Evolutionary conservation across 2,329 filamentous ascomycete genomes (phyloP), one percentile per base, ranked within the genome.

Genomic region (Fusarium humuli): DNA sequence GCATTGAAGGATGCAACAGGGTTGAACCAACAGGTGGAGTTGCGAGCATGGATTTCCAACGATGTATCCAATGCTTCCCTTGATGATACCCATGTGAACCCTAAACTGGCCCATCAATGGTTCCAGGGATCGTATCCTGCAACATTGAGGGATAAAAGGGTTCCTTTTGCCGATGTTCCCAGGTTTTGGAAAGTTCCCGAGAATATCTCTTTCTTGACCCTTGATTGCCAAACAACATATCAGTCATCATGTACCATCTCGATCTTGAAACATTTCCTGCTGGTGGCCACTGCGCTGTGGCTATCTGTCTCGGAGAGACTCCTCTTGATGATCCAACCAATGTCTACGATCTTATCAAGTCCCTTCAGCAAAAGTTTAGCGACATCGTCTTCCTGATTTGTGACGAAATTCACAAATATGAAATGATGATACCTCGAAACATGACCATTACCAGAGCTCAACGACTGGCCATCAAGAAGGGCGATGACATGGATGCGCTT

Each of bases 321-420:
- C 56, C 47, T 13, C 34, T 58, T 1, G 5, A 18, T 18, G 6
- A n/a, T 6, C n/a, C 37, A 6, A 20, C 14, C 5, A 58, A 58
- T 1, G 8, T 58, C 34, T 42, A 7, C 7, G 37, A 58, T n/a
- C 55, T 58, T 7, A 9, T 42, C 13, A 32, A 14, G 2, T 7
- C 16, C 14, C 34, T 58, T 1, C 34, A 44, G 10, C 4, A 42
- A 16, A 54, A 11, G 13, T 58, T 54, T 10, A 42, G 11, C 20
- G 22, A 44, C 4, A 34, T 58, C 3, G 27, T 20, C 27, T 58
- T 58, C 47, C 47, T 58, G 1, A 34, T 54, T 6, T 58, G 47
- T 9, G 47, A 58, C 11, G 47, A 58, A 2, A 58, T 58, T 3
- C 55, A 58, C 34, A 58, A 58, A 8, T 58, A 58, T 20, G 55